Base-by-base conservation (phyloP, 495 filamentous ascomycete species). In the Trichodelitschia bisporula region DNA sequence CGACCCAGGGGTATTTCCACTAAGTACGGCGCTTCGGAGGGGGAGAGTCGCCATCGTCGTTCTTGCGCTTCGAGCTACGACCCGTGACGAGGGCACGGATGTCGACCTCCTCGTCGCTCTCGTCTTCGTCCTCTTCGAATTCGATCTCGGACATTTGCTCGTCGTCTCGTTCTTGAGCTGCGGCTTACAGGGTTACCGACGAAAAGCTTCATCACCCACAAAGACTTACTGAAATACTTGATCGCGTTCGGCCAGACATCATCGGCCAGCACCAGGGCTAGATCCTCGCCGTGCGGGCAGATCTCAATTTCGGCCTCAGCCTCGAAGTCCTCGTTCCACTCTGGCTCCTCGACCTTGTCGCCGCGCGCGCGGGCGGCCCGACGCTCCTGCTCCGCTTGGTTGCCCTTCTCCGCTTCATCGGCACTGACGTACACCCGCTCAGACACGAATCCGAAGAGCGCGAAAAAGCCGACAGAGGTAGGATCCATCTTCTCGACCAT, bases 221-320 rank as follows among this genome's bases (percentile, higher is more conserved):
- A 13, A 4, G 10, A 67, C 76, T 49, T 54, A 91, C 80, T 75
- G 49, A 83, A 95, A 48, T 82, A 82, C 46, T 77, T 83, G 43
- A 89, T 62, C 16, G 84, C 84, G 31, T 68, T 62, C 16, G 77
- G 72, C 69, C 72, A 95, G 28, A 92, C 55, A 36, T 92, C 82
- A 37, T 92, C 83, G 14, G 75, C 66, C 38, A 92, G 53, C 17
- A 69, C 54, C 33, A 83, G 58, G 13, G 82, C 82, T 11, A 92
- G 38, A 35, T 77, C 69, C 32, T 86, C 78, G 3, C 78, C 84
- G 15, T 61, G 60, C 1, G 70, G 70, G 57, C 80, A 90, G 33
- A 84, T 69, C 49, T 92, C 80, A 12, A 69, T 57, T 25, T 63
- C 61, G 0, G 58, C 56, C 4, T 62, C 56, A 0, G 61, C 58